Evolutionary conservation across 768 basidiomycete species (phyloP).

Genomic region (Suillus variegatus): DNA sequence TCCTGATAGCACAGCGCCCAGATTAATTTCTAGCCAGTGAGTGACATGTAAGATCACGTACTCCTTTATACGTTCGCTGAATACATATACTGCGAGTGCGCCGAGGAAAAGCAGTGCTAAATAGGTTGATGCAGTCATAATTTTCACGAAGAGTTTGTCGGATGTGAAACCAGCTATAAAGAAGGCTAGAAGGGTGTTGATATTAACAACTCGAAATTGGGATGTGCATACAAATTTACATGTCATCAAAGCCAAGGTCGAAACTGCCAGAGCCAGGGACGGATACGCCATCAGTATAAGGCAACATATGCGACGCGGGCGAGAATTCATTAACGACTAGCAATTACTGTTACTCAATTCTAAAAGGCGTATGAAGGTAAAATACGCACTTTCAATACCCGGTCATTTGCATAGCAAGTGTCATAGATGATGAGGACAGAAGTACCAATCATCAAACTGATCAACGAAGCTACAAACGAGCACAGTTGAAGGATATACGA

Average conservation of each 20-base stretch:
- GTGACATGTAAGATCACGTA: background rate
- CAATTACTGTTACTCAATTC: background rate
- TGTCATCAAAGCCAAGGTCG: background rate
- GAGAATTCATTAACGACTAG: background rate
- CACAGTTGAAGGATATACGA: background rate
- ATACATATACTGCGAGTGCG: background rate
- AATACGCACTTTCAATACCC: background rate
- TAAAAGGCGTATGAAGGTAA: background rate
- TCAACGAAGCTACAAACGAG: background rate
- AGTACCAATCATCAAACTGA: conserved; percentile 1
- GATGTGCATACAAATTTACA: background rate
- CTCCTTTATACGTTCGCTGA: background rate
- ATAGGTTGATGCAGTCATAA: background rate
- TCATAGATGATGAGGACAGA: conserved; percentile 5
- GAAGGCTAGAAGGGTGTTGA: background rate
- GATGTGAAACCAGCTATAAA: conserved; percentile 3
- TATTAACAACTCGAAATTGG: background rate
- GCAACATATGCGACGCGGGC: background rate
- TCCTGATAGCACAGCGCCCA: background rate
- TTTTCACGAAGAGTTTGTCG: background rate
- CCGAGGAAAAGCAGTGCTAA: background rate
- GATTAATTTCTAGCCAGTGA: background rate
- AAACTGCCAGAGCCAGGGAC: background rate
- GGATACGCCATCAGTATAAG: conserved; percentile 4
- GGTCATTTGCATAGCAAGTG: background rate